phyloP scores from a whole-genome alignment of 345 rosid species.

The Isatis tinctoria region DNA sequence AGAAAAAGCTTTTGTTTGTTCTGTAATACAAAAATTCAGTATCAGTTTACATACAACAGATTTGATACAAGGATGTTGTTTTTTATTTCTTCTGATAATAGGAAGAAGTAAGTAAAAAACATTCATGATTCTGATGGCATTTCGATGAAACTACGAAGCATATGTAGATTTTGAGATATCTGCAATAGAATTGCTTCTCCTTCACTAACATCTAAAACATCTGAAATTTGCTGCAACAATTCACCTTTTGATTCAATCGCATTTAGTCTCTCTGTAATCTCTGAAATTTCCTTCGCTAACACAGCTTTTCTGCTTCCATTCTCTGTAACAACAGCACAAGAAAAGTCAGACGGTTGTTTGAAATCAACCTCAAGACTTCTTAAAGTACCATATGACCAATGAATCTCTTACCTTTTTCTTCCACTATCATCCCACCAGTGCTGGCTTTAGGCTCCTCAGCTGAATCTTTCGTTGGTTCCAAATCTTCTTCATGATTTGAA shows the following conservation, averaged over 20 bases:
- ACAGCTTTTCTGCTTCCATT: conserved; percentile 22
- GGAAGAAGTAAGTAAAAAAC: not conserved
- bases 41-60: conserved; percentile 27
- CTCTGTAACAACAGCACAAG: conserved; percentile 8
- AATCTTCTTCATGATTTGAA: conserved; percentile 22
- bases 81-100: conserved; percentile 11
- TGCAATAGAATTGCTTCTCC: conserved; percentile 40
- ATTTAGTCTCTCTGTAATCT: conserved; percentile 38
- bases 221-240: conserved; percentile 29
- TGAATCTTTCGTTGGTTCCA: conserved; percentile 32
- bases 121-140: conserved; percentile 30
- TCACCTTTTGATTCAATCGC: conserved; percentile 43
- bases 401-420: conserved; percentile 11
- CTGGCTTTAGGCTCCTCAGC: not conserved
- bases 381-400: not conserved
- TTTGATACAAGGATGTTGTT: conserved; percentile 21
- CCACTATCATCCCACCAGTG: conserved; percentile 8
- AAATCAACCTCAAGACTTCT: not conserved
- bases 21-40: conserved; percentile 21
- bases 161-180: conserved; percentile 42
- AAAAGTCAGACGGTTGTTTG: not conserved
- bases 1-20: conserved; percentile 7
- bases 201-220: conserved; percentile 30
- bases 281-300: conserved; percentile 33
- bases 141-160: conserved; percentile 41